Base-by-base conservation (phyloP, 805 yeast species). In the Osmozyma mogii region DNA sequence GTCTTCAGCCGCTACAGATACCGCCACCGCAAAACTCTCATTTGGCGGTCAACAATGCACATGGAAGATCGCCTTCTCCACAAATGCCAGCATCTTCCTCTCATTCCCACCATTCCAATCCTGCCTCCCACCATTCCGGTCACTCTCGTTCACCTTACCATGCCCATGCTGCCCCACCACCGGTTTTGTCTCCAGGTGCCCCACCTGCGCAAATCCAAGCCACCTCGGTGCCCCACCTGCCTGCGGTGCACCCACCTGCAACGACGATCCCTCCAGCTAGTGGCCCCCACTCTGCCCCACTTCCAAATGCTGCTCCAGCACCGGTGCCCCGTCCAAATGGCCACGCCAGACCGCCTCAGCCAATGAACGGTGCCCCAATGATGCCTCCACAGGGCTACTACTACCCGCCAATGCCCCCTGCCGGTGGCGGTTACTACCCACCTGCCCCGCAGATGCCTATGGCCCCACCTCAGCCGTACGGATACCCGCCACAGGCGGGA, bases 401-500 rank as follows among this genome's bases (percentile, higher is more conserved):
- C n/a, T 17, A n/a, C 13, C 25, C 25, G 25, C 11, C 7, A 9
- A 23, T 23, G 25, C 7, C 16, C 6, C 16, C 25, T 12, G 17
- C 25, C 23, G 4, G 25, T 26, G 15, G 19, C 17, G 13, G 27
- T 15, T 8, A n/a, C 10, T 12, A 17, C 26, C 12, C 27, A 27
- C 9, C 23, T n/a, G 6, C 29, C 8, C 26, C 12, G 17, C 16
- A 9, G 27, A 8, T 13, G 15, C 3, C 15, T 6, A 25, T 15
- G 7, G 14, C 37, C 33, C 35, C 25, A 3, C 37, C 27, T 15
- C 40, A 29, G 17, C 29, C 22, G 12, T 28, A 36, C 25, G 34
- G 24, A 6, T 29, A 34, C 15, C 34, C 43, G 10, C 43, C 36
- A 6, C 42, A 40, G 19, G 37, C 38, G 9, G 41, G 34, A 29